Evolutionary conservation across 495 filamentous ascomycete species (phyloP).

Genomic region (Penicillium longicatenatum): DNA sequence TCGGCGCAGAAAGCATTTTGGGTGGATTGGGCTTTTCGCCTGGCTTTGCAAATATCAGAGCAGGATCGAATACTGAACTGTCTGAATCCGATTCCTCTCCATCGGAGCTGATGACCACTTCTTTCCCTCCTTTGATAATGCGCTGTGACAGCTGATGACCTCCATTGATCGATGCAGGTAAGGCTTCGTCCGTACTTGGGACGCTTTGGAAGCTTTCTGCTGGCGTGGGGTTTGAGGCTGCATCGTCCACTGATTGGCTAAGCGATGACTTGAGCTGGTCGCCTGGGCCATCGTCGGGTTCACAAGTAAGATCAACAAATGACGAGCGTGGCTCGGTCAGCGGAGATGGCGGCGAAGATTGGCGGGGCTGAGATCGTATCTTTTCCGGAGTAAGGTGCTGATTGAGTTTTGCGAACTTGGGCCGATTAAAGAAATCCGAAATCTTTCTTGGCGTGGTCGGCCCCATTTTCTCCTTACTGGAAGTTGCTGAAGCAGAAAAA

Average conservation of each 20-base stretch:
- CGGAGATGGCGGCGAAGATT: slow-evolving; percentile 6
- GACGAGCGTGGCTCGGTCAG: slow-evolving; percentile 39
- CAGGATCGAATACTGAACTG: slow-evolving; percentile 46
- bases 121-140: slow-evolving; percentile 48
- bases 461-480: neutral
- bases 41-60: slow-evolving; percentile 16
- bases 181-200: slow-evolving; percentile 1
- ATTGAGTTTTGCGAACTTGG: slow-evolving; percentile 21
- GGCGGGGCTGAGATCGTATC: neutral
- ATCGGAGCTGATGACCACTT: slow-evolving; percentile 68
- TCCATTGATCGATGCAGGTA: slow-evolving; percentile 21
- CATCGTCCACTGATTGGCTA: neutral
- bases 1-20: neutral
- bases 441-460: neutral
- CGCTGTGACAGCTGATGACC: slow-evolving; percentile 41
- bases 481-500: neutral
- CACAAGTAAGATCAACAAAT: neutral
- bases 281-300: neutral
- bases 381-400: slow-evolving; percentile 12
- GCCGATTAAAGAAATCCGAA: slow-evolving; percentile 41
- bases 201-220: slow-evolving; percentile 23
- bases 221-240: slow-evolving; percentile 11
- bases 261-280: neutral
- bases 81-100: slow-evolving; percentile 65
- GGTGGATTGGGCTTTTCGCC: neutral